These are phyloP conservation scores for Dalbergia cochinchinensis DNA, from an alignment of 306 rosid species.

Conservation along the genomic window DNA sequence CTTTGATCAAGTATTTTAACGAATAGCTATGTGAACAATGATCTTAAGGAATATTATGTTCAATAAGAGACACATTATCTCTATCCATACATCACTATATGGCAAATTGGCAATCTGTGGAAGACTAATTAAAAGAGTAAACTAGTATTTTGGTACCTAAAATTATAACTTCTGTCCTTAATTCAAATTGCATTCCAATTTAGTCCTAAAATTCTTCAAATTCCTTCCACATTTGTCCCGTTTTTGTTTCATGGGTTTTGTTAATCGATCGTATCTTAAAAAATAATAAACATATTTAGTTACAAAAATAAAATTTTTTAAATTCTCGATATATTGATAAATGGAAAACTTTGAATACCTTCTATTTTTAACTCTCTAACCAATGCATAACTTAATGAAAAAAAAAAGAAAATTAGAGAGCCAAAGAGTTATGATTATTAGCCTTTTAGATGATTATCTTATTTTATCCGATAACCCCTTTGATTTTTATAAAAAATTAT, in stretches of 20 bases:
- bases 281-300: too few species aligned
- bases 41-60: slow-evolving; percentile 12
- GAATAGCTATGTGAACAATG: neutral
- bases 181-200: neutral
- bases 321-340: too few species aligned
- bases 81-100: neutral
- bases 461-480: too few species aligned
- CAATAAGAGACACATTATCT: slow-evolving; percentile 5
- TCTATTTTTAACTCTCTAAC: too few species aligned
- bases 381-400: too few species aligned
- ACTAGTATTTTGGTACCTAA: neutral
- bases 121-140: neutral
- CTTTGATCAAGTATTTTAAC: slow-evolving; percentile 13
- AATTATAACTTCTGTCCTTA: neutral
- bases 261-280: too few species aligned
- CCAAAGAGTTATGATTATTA: too few species aligned
- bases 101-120: neutral
- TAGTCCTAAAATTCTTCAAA: neutral
- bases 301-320: too few species aligned
- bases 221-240: neutral
- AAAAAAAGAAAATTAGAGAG: too few species aligned
- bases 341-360: too few species aligned
- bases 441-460: too few species aligned
- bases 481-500: too few species aligned
- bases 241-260: neutral